Evolutionary conservation across 495 filamentous ascomycete genomes (phyloP).

Genomic region (Aspergillus cavernicola): DNA sequence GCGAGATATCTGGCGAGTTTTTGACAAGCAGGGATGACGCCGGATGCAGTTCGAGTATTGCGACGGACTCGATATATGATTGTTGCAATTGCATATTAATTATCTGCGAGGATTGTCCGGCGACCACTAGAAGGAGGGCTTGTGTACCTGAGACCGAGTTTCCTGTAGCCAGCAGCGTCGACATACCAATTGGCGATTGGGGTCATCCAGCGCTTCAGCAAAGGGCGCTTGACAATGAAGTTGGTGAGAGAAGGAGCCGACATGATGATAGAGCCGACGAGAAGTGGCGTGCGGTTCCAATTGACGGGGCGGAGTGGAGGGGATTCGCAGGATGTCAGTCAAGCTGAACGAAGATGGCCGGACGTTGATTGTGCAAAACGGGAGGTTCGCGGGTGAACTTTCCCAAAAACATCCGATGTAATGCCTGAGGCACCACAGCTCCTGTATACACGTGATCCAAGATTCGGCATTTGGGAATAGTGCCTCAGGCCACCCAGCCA

Average conservation of each 20-base stretch:
- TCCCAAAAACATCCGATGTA: slow-evolving; percentile 30
- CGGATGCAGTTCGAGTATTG: not conserved
- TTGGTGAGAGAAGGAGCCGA: slow-evolving; percentile 66
- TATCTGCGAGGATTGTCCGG: slow-evolving; percentile 3
- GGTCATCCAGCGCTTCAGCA: slow-evolving; percentile 70
- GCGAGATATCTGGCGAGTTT: slow-evolving; percentile 19
- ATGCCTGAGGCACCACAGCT: slow-evolving; percentile 19
- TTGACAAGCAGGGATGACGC: slow-evolving; percentile 15
- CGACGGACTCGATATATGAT: not conserved
- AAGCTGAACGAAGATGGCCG: slow-evolving; percentile 40
- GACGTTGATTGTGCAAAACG: slow-evolving; percentile 50
- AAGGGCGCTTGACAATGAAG: slow-evolving; percentile 76
- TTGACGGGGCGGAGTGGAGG: slow-evolving; percentile 28
- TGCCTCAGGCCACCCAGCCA: slow-evolving; percentile 28
- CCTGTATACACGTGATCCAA: too few relatives aligned
- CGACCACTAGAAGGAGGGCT: slow-evolving; percentile 11
- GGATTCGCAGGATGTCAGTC: slow-evolving; percentile 30
- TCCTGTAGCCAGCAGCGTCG: slow-evolving; percentile 84
- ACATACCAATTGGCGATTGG: slow-evolving; percentile 81
- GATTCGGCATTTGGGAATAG: too few relatives aligned
- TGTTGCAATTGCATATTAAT: not conserved
- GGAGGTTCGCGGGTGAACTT: slow-evolving; percentile 32
- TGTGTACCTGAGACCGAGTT: slow-evolving; percentile 81
- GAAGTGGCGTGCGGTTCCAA: slow-evolving; percentile 20
- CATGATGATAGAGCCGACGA: slow-evolving; percentile 53